Base-by-base conservation (phyloP, 495 filamentous ascomycete species). In the Poronia punctata region DNA sequence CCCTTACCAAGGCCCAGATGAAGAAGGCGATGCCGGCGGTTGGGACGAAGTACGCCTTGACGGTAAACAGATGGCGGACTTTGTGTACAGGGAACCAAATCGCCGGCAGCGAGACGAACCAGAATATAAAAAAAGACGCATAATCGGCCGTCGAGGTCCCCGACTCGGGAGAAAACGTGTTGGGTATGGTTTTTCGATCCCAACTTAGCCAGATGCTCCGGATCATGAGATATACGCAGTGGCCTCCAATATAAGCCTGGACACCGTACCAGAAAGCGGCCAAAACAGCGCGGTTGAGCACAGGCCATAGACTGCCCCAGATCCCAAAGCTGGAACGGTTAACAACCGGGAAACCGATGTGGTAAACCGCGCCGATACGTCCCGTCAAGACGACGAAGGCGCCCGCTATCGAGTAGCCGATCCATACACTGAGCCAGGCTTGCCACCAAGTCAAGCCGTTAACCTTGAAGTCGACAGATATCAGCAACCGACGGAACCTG, bases 361-460 rank as follows among this genome's bases (percentile, higher is more conserved):
- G 83, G 64, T 95, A 95, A 20, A 78, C 82, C n/a, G 88, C 84
- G 38, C 87, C 87, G 48, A 94, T 92, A 35, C 86, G 82, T 56
- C 87, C 88, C 12, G 84, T 89, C 51, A 79, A 35, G 51, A 75
- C 81, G 44, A 94, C 76, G 61, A 94, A 92, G 47, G 51, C 64
- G 14, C 73, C 86, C 0, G 86, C 76, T 45, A 94, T 80, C 27
- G 78, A 70, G 54, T 94, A 94, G 35, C 88, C 88, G 17, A 86
- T 67, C 84, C 83, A 88, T n/a, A 79, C 73, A 57, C 86, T 92
- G 9, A 95, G 67, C 89, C 88, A 95, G 2, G 86, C 79, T 62
- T 95, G 88, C 89, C 89, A 96, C 89, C 89, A 96, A 4, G 86
- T 86, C 32, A 95, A 68, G 5, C 88, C 84, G 40, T 62, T 67